phyloP scores from a whole-genome alignment of 352 stramenopile species.

The Phytophthora citricola region DNA sequence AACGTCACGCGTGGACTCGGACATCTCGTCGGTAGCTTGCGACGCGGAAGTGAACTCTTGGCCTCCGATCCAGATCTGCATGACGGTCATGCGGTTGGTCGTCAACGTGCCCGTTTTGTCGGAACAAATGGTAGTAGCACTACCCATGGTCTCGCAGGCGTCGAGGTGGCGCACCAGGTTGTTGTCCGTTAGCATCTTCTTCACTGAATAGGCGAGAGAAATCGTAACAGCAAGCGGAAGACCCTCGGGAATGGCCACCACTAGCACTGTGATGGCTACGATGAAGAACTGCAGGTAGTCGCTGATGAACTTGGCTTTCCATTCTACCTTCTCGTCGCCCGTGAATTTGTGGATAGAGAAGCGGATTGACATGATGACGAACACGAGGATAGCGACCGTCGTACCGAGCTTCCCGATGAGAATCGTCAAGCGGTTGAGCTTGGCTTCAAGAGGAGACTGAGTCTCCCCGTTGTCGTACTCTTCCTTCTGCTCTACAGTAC shows the following conservation, averaged over 20 bases:
- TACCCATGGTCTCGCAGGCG: constrained; percentile 94
- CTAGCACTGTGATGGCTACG: constrained; percentile 90
- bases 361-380: constrained; percentile 79
- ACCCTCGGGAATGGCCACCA: constrained; percentile 98
- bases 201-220: constrained; percentile 95
- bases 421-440: constrained; percentile 85
- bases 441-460: constrained; percentile 84
- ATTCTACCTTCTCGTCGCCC: constrained; percentile 41
- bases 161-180: constrained; percentile 91
- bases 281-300: constrained; percentile 89
- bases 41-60: constrained; percentile 61
- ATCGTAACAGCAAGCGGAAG: constrained; percentile 97
- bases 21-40: constrained; percentile 62
- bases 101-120: constrained; percentile 99
- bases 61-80: constrained; percentile 83
- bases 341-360: constrained; percentile 74
- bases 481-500: constrained; percentile 76
- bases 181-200: constrained; percentile 93
- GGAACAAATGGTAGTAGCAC: constrained; percentile 96
- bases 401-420: constrained; percentile 88
- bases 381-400: constrained; percentile 73
- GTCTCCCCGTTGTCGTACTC: constrained; percentile 62
- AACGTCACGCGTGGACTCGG: constrained; percentile 65
- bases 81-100: constrained; percentile 97
- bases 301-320: constrained; percentile 61